These are phyloP conservation scores for Metschnikowia rubicola DNA, from an alignment of 805 yeast genomes.

Conservation along the genomic window DNA sequence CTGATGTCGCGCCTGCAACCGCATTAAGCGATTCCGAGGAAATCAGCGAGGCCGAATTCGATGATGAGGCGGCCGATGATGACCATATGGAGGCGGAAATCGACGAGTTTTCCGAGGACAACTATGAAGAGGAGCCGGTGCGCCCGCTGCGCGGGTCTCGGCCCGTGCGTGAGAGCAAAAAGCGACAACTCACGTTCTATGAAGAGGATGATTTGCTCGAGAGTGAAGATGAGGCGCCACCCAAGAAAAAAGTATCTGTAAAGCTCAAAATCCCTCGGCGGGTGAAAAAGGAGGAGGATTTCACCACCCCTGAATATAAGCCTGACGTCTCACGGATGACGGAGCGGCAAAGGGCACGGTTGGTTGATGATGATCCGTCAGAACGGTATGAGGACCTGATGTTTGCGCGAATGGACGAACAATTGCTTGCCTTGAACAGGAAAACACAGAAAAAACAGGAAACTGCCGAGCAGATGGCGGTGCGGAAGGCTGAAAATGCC, in stretches of 20 bases:
- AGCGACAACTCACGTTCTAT: constrained; percentile 37
- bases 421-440: constrained; percentile 22
- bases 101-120: constrained; percentile 9
- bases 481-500: constrained; percentile 82
- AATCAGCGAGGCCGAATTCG: constrained; percentile 10
- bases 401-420: constrained; percentile 30
- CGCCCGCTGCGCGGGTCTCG: constrained; percentile 5
- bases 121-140: constrained; percentile 9
- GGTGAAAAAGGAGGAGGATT: constrained; percentile 11
- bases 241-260: constrained; percentile 15
- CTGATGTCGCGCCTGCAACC: constrained; percentile 4
- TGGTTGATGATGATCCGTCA: constrained; percentile 29
- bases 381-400: constrained; percentile 18
- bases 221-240: constrained; percentile 24
- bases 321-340: constrained; percentile 51
- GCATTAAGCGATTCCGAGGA: constrained; percentile 16
- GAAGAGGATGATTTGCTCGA: constrained; percentile 35
- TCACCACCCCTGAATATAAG: constrained; percentile 43
- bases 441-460: constrained; percentile 51
- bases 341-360: constrained; percentile 52
- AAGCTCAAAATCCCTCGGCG: constrained; percentile 14
- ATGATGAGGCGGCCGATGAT: constrained; percentile 10
- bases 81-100: constrained; percentile 7
- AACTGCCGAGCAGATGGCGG: constrained; percentile 79
- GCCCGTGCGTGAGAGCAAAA: constrained; percentile 27